Percentiles rank a stretch among this genome's conserved stretches.
These are phyloP conservation scores for Beauveria bassiana DNA, from an alignment of 2,329 filamentous ascomycete species.

Conservation along the genomic window DNA sequence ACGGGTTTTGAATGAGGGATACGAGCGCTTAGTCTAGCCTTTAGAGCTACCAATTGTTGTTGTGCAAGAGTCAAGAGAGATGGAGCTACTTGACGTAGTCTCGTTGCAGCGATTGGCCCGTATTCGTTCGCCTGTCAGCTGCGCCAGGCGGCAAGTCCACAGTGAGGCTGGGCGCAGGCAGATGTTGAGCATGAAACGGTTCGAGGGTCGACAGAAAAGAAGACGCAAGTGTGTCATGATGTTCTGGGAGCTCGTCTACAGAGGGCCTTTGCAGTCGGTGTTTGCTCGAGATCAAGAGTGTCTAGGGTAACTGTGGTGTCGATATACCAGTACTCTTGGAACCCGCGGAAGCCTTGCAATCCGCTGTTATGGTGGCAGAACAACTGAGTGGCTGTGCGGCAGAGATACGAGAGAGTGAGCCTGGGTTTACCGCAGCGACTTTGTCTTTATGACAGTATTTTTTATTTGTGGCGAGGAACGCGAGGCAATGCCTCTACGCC, in stretches of 20 bases:
- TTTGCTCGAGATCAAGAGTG: not conserved
- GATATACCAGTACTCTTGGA: no score
- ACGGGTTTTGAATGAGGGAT: not conserved
- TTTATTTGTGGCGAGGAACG: no score
- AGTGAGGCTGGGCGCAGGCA: not conserved
- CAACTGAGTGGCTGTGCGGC: no score
- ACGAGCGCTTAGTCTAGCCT: not conserved
- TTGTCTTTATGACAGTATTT: no score
- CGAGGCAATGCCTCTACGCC: no score
- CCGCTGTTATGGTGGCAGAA: no score
- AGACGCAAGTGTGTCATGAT: not conserved
- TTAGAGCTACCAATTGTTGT: not conserved
- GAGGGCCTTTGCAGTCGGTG: not conserved
- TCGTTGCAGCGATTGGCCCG: not conserved
- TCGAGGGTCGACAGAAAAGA: not conserved
- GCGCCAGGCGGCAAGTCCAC: not conserved
- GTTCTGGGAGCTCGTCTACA: not conserved
- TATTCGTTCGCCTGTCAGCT: not conserved
- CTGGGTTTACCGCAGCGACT: no score
- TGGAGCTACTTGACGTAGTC: slow-evolving; percentile 7
- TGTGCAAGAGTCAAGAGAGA: not conserved
- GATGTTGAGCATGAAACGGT: not conserved
- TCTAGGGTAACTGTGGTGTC: no score
- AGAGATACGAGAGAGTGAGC: no score
- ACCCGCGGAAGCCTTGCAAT: no score